Base-by-base conservation (phyloP, 2,329 filamentous ascomycete species). In the Ophiostoma sp. region DNA sequence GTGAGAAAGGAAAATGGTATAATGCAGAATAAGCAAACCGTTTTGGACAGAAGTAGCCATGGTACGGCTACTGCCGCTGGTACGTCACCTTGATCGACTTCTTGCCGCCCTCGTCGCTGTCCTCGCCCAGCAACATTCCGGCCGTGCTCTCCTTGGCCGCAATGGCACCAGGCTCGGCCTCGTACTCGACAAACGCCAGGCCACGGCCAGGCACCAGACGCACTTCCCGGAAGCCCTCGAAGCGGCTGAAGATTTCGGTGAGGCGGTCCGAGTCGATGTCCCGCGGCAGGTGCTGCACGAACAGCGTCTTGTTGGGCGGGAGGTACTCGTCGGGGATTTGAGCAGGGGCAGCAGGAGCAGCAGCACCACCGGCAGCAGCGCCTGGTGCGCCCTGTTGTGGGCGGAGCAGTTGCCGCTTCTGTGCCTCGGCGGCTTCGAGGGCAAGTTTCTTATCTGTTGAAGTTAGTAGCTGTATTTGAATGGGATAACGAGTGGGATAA, bases 251-350 rank as follows among this genome's bases (percentile, higher is more conserved):
- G 75, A 98, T 90, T 42, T 87, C 87, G 0, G 90, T 92, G 72
- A 99, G 88, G 31, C 87, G 89, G 76, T 97, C 94, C 79, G 93
- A 90, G 81, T 93, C 92, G 82, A 93, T 94, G 76, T 94, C 92
- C 76, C 95, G 93, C 9, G 96, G 95, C 48, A 99, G 84, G 78
- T 98, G 95, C 84, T 97, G 94, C 75, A 98, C 86, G 84, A 98
- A 97, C 48, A 99, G 88, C 77, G 94, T 97, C 85, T 97, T 98
- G 88, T 98, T 98, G 48, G 96, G 95, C 3, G 95, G 95, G 3
- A 98, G 89, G 82, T 97, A 98, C 83, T 99, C 96, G 87, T 98
- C 96, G n/a, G 95, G 94, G 22, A 98, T 91, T 72, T 94, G 91
- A 33, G 80, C 83, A 22, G 72, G 57, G 2, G 69, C 74, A 0